Base-by-base conservation (phyloP, 345 rosid genomes). In the Salix koriyanagi region DNA sequence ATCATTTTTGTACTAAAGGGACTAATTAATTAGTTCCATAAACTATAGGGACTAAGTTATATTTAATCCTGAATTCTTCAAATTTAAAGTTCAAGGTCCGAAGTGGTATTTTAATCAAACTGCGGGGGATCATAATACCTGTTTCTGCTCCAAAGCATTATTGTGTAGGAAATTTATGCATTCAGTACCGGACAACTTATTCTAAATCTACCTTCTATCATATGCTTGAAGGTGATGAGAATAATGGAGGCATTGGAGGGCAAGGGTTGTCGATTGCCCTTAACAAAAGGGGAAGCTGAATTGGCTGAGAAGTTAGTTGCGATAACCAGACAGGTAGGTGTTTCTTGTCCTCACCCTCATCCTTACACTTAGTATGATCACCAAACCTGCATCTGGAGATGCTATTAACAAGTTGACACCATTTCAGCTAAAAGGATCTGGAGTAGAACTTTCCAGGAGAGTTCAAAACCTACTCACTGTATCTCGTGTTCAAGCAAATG, bases 381-480 rank as follows among this genome's bases (percentile, higher is more conserved):
- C 39, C 21, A 66, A 13, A 32, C 0, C 69, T 78, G 21, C 39
- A 28, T 36, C 67, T 42, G 69, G 70, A 44, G 42, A 30, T 79
- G 61, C 21, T 77, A 60, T 58, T 81, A 72, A 88, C 74, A 23
- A 79, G 48, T 48, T 60, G 61, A 73, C 72, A 37, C n/a, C 67
- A 76, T 80, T 72, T 75, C 93, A 94, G 99, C 85, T 96, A 77
- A 96, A 89, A 90, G 98, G 99, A 81, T 87, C 97, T 44, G 97
- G 98, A 79, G 97, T 97, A 67, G 97, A 96, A 84, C 97, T 94
- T 75, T 91, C 97, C 4, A 87, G 97, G 88, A 91, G 97, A 86
- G 97, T 96, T 60, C 97, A 96, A 77, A 92, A 84, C 85, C 83
- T 96, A 72, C 95, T 92, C 16, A 83, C 87, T 0, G 70, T 90